Evolutionary conservation across 768 basidiomycete species (phyloP).

Genomic region (Cubamyces lactineus): DNA sequence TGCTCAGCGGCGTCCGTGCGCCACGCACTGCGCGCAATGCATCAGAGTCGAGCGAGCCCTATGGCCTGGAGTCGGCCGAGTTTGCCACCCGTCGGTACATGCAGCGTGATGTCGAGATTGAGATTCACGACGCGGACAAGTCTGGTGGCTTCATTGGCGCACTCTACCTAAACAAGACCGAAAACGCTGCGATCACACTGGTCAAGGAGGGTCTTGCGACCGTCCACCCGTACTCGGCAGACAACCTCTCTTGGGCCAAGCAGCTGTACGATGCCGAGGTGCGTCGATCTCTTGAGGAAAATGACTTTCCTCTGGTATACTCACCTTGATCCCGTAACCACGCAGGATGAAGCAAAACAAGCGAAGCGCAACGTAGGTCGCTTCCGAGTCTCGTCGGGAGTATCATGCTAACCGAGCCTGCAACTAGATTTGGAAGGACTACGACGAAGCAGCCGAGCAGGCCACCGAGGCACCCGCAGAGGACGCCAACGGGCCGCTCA

Average conservation of each 20-base stretch:
- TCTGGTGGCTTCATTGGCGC: slow-evolving; percentile 94
- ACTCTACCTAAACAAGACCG: slow-evolving; percentile 81
- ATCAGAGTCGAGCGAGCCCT: slow-evolving; percentile 89
- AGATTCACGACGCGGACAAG: slow-evolving; percentile 89
- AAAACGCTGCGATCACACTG: slow-evolving; percentile 85
- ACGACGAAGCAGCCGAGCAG: slow-evolving; percentile 73
- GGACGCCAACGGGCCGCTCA: slow-evolving; percentile 55
- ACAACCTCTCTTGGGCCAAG: slow-evolving; percentile 74
- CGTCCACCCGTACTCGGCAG: slow-evolving; percentile 88
- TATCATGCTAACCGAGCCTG: background rate
- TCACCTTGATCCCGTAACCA: background rate
- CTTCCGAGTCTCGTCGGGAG: background rate
- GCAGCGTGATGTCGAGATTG: slow-evolving; percentile 95
- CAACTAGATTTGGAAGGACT: slow-evolving; percentile 82
- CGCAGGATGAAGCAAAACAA: slow-evolving; percentile 78
- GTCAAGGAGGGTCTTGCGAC: slow-evolving; percentile 86
- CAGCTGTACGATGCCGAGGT: slow-evolving; percentile 88
- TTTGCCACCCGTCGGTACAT: slow-evolving; percentile 81
- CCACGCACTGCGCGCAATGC: slow-evolving; percentile 82
- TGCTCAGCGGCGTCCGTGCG: slow-evolving; percentile 89
- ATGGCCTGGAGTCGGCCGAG: slow-evolving; percentile 78
- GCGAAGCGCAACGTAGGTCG: slow-evolving; percentile 72
- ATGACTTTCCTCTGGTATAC: background rate
- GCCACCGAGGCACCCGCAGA: slow-evolving; percentile 51
- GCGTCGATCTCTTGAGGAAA: slow-evolving; percentile 10